phyloP scores from a whole-genome alignment of 129 eudicot genomes.

The Flaveria brownii region DNA sequence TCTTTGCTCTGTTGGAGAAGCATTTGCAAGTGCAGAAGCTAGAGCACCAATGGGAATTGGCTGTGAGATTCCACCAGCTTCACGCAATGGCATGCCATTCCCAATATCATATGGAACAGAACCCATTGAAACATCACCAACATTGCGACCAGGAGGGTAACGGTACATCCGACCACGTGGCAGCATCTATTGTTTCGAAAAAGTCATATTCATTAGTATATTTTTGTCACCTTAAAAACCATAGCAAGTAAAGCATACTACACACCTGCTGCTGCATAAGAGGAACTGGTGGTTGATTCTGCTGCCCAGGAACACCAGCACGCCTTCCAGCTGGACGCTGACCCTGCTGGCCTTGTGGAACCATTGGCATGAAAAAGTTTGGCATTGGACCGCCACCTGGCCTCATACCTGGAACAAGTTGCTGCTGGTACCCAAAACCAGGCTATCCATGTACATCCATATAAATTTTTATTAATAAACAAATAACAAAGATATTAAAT shows the following conservation, averaged over 20 bases:
- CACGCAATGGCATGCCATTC: conserved; percentile 57
- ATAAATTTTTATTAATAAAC: not conserved
- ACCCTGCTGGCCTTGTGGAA: conserved; percentile 87
- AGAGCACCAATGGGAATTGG: conserved; percentile 75
- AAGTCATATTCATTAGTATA: not conserved
- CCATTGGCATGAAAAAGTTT: conserved; percentile 73
- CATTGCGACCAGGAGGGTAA: conserved; percentile 65
- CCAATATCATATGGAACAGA: conserved; percentile 75
- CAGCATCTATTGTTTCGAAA: conserved; percentile 10
- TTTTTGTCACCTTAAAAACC: not conserved
- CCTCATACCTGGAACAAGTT: conserved; percentile 86
- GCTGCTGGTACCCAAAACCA: conserved; percentile 96
- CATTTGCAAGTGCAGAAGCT: conserved; percentile 83
- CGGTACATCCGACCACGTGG: conserved; percentile 82
- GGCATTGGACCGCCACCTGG: conserved; percentile 78
- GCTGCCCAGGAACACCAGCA: conserved; percentile 51
- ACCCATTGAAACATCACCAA: conserved; percentile 47
- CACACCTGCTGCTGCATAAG: conserved; percentile 18
- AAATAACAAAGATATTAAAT: not conserved
- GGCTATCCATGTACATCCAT: conserved; percentile 22
- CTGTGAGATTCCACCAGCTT: conserved; percentile 54
- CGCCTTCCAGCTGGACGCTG: conserved; percentile 84
- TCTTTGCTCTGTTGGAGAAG: conserved; percentile 76
- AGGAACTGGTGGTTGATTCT: conserved; percentile 53
- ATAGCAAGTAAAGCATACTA: not conserved